Base-by-base conservation (phyloP, 2,329 filamentous ascomycete species). In the Fusarium sp. region DNA sequence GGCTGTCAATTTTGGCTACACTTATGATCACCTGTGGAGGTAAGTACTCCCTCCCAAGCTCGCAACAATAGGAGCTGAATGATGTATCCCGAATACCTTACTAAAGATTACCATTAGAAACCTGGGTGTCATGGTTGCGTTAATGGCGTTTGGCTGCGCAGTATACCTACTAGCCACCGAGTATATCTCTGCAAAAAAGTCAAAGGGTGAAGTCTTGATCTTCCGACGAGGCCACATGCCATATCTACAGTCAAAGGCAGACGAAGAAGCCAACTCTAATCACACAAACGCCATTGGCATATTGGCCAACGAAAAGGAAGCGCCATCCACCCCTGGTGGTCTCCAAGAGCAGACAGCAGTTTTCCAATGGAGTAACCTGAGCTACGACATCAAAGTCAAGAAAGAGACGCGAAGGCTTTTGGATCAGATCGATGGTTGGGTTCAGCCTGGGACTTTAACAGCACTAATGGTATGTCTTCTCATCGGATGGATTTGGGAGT, bases 281-380 rank as follows among this genome's bases (percentile, higher is more conserved):
- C 5, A 15, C 19, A 24, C 47, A 49, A 11, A 28, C 26, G 26
- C 7, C 9, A 4, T 10, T 7, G 26, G 9, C 3, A 28, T 28
- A 10, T 28, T 28, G 4, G 26, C 26, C 26, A 28, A 28, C 26
- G 26, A 28, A 28, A 10, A 28, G 26, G 5, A 7, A 7, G 26
- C 26, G 26, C 9, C 9, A 28, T 7, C 26, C 9, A 7, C 26
- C 26, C 31, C 35, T 2, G 41, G 39, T 1, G 35, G n/a, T 7
- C 7, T 48, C 7, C 19, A 44, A 35, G 43, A 47, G 40, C 54
- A 61, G 15, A 52, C 29, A 41, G 34, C 13, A 10, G 53, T 90
- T 50, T 91, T 91, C 76, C 86, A 88, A 62, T 91, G 89, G 89
- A 80, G 84, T 54, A 80, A 89, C 61, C 85, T 91, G 6, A 88